phyloP scores from a whole-genome alignment of 1,139 yeast genomes.

The Magnusiomyces suaveolens region DNA sequence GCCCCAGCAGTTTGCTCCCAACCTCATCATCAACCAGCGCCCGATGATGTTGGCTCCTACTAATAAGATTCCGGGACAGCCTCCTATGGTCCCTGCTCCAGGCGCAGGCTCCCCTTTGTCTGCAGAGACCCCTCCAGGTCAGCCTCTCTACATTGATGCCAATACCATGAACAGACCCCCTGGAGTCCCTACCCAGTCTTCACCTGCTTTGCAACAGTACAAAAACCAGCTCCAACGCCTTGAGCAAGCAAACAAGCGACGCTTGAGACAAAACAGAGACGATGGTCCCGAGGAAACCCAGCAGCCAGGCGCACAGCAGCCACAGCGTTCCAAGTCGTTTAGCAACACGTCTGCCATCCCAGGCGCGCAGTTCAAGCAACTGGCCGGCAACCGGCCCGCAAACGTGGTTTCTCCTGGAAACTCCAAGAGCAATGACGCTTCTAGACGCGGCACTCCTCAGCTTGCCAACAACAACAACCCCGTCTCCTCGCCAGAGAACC shows the following conservation, averaged over 20 bases:
- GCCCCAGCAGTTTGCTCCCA: conserved; percentile 11
- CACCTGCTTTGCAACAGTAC: conserved; percentile 7
- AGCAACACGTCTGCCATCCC: conserved; percentile 9
- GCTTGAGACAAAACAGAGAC: conserved; percentile 16
- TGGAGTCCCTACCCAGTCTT: conserved; percentile 14
- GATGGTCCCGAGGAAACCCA: conserved; percentile 32
- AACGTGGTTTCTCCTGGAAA: conserved; percentile 21
- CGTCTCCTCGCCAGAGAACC: conserved; percentile 17
- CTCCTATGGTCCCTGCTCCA: conserved; percentile 6
- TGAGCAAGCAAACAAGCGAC: conserved; percentile 14
- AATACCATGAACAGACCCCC: conserved; percentile 3
- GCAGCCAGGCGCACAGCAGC: conserved; percentile 9
- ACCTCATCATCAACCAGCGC: conserved; percentile 9
- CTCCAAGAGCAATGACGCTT: conserved; percentile 12
- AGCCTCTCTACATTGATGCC: conserved; percentile 13
- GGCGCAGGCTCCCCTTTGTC: conserved; percentile 11
- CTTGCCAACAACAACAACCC: conserved; percentile 28
- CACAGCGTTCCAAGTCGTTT: conserved; percentile 13
- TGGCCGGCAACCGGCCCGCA: conserved; percentile 13
- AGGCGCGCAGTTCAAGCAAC: conserved; percentile 13
- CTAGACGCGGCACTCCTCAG: conserved; percentile 25
- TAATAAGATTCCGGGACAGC: conserved; percentile 9
- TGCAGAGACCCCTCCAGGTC: conserved; percentile 1
- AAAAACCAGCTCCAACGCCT: conserved; percentile 11
- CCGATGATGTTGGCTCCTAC: conserved; percentile 7